phyloP scores from a whole-genome alignment of 2,329 filamentous ascomycete species.

The Pseudogymnoascus sp. region DNA sequence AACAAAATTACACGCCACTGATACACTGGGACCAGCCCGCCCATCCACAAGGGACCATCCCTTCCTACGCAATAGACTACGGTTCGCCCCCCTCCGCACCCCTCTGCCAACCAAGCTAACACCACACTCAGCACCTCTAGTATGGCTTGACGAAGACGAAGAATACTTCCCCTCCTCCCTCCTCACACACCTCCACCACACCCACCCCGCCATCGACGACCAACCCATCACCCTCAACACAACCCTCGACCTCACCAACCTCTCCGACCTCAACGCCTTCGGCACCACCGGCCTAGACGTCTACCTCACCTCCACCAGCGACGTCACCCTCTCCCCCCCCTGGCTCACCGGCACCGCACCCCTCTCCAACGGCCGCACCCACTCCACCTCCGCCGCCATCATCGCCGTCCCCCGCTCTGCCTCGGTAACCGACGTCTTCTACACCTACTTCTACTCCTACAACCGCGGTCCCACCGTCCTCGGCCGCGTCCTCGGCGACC shows the following conservation, averaged over 20 bases:
- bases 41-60: neutral
- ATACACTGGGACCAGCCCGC: neutral
- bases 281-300: constrained; percentile 34
- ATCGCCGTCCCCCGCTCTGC: constrained; percentile 33
- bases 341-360: constrained; percentile 48
- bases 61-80: constrained; percentile 3
- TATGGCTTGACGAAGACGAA: constrained; percentile 42
- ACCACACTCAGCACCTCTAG: constrained; percentile 36
- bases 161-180: constrained; percentile 43
- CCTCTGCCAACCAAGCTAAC: neutral
- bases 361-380: constrained; percentile 41
- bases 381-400: constrained; percentile 42
- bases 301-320: constrained; percentile 41
- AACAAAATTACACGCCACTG: neutral
- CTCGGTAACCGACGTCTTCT: constrained; percentile 5
- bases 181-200: constrained; percentile 37
- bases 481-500: constrained; percentile 34
- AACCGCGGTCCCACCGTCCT: constrained; percentile 9
- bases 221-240: constrained; percentile 29
- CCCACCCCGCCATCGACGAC: constrained; percentile 37
- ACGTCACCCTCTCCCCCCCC: constrained; percentile 36
- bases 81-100: neutral
- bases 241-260: constrained; percentile 38
- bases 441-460: constrained; percentile 15
- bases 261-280: constrained; percentile 38